Percentiles rank a stretch among this genome's conserved stretches.
Evolutionary conservation across 2,329 filamentous ascomycete genomes (phyloP).

Genomic region (Hymenotorrendiella dingleyae): DNA sequence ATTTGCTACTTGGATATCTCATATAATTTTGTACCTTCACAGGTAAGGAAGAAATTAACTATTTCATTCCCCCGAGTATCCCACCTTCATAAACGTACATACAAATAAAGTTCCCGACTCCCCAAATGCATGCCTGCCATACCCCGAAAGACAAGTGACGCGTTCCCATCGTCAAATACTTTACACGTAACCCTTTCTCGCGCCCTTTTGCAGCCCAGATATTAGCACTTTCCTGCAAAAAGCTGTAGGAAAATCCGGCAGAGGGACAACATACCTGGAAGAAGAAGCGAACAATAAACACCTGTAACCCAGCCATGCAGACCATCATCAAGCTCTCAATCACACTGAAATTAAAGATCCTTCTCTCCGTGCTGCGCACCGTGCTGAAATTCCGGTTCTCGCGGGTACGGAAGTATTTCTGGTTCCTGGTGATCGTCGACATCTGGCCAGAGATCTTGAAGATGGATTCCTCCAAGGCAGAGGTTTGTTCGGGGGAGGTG

Average conservation of each 20-base stretch:
- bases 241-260: background rate
- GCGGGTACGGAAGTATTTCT: slow-evolving; percentile 98
- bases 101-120: slow-evolving; percentile 17
- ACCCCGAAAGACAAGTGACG: slow-evolving; percentile 1
- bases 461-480: slow-evolving; percentile 83
- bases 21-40: no score
- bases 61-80: slow-evolving; percentile 10
- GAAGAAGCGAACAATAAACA: slow-evolving; percentile 97
- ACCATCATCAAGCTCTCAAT: slow-evolving; percentile 89
- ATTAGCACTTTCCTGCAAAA: slow-evolving; percentile 17
- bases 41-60: no score
- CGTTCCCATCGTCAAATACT: slow-evolving; percentile 12
- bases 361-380: slow-evolving; percentile 87
- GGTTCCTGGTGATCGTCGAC: slow-evolving; percentile 90
- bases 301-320: slow-evolving; percentile 91
- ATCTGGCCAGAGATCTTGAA: slow-evolving; percentile 91
- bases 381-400: slow-evolving; percentile 99
- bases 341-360: slow-evolving; percentile 96
- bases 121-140: slow-evolving; percentile 11
- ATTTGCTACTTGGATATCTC: no score
- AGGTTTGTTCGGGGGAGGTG: slow-evolving; percentile 81
- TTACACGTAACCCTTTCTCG: slow-evolving; percentile 65
- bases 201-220: slow-evolving; percentile 43
- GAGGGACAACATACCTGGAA: slow-evolving; percentile 63
- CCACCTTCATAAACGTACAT: slow-evolving; percentile 16